Percentiles rank a stretch among this genome's conserved stretches.
These are phyloP conservation scores for Aspergillus homomorphus DNA, from an alignment of 495 filamentous ascomycete genomes.

Conservation along the genomic window DNA sequence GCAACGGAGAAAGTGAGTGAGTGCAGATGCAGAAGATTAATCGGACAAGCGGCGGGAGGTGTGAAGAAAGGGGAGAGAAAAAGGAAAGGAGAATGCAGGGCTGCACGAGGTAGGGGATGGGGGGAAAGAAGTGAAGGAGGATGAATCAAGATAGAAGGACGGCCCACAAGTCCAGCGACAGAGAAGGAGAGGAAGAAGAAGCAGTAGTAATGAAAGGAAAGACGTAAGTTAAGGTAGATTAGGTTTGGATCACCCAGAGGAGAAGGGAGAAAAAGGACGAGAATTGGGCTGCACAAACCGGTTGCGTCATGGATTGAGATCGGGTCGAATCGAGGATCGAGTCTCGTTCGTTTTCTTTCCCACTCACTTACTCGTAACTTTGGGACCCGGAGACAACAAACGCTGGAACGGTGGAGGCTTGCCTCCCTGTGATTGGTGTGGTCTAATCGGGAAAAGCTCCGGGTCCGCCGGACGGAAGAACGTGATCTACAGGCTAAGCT, in stretches of 20 bases:
- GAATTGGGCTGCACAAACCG: neutral
- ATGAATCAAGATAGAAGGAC: too few relatives aligned
- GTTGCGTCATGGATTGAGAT: neutral
- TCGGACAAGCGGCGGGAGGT: too few relatives aligned
- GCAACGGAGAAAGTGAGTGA: neutral
- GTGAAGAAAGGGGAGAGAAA: neutral
- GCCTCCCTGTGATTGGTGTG: too few relatives aligned
- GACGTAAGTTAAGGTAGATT: neutral
- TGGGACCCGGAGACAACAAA: too few relatives aligned
- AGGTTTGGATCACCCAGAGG: neutral
- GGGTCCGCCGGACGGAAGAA: too few relatives aligned
- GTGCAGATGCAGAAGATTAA: neutral
- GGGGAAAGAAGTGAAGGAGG: constrained; percentile 5
- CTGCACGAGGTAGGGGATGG: constrained; percentile 3
- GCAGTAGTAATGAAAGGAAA: neutral
- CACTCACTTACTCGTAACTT: too few relatives aligned
- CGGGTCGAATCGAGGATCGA: neutral
- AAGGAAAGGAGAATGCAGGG: neutral
- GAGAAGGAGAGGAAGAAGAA: constrained; percentile 9
- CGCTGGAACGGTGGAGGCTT: too few relatives aligned
- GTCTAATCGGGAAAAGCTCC: too few relatives aligned
- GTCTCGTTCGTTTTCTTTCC: too few relatives aligned
- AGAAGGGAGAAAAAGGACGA: neutral
- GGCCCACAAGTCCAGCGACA: neutral
- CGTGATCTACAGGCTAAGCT: too few relatives aligned